Evolutionary conservation across 2,329 filamentous ascomycete genomes (phyloP).

Genomic region (Aspergillus alliaceus): DNA sequence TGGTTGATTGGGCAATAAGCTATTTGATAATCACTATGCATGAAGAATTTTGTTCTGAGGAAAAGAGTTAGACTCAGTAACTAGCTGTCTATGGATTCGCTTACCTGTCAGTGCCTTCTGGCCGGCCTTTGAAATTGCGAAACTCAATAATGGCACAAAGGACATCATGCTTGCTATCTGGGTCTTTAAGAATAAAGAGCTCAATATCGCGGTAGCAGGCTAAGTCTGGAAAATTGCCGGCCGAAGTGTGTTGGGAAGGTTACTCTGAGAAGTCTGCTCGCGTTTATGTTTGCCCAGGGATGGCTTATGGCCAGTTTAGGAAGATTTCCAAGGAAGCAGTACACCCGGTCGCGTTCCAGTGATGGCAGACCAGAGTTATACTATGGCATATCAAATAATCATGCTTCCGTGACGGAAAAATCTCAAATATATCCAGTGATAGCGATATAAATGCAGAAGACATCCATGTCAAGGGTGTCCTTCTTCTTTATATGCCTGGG

Average conservation of each 20-base stretch:
- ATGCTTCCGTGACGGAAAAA: background rate
- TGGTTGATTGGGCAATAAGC: conserved; percentile 27
- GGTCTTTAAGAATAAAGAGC: conserved; percentile 25
- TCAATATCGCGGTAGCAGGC: conserved; percentile 27
- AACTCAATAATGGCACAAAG: conserved; percentile 29
- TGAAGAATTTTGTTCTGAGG: conserved; percentile 29
- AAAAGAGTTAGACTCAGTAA: conserved; percentile 8
- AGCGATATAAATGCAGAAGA: conserved; percentile 18
- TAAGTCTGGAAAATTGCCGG: conserved; percentile 20
- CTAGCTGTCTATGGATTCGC: background rate
- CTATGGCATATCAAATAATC: background rate
- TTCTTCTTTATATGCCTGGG: conserved; percentile 21
- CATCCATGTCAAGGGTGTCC: conserved; percentile 21
- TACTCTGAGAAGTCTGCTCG: conserved; percentile 16
- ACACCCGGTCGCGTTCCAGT: background rate
- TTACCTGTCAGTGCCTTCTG: conserved; percentile 28
- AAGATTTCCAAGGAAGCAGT: background rate
- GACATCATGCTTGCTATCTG: conserved; percentile 22
- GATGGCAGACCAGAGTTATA: background rate
- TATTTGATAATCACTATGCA: conserved; percentile 28
- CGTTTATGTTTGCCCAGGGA: conserved; percentile 20
- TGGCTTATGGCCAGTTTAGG: too few relatives aligned
- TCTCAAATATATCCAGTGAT: background rate
- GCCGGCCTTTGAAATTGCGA: conserved; percentile 26
- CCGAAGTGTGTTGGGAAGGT: conserved; percentile 21